These are phyloP conservation scores for Castanea sativa DNA, from an alignment of 306 rosid genomes.

Conservation along the genomic window DNA sequence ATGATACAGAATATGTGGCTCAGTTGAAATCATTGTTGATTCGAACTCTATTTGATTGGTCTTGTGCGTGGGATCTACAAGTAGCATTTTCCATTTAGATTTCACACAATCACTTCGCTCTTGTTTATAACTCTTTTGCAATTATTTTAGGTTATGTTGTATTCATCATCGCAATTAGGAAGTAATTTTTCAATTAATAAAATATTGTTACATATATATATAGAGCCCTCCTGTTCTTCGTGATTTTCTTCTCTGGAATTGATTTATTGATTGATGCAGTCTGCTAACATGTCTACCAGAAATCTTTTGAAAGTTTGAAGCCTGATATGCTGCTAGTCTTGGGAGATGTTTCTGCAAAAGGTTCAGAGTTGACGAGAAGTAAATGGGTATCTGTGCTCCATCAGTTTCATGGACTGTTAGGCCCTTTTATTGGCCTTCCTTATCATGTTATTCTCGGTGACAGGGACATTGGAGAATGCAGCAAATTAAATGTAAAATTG, in stretches of 20 bases:
- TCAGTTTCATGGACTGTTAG: slow-evolving; percentile 44
- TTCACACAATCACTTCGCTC: too few species aligned
- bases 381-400: slow-evolving; percentile 48
- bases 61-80: too few species aligned
- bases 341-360: slow-evolving; percentile 72
- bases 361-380: slow-evolving; percentile 42
- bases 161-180: too few species aligned
- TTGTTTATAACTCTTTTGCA: too few species aligned
- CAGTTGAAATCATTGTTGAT: too few species aligned
- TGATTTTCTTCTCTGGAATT: neutral
- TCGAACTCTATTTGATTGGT: too few species aligned
- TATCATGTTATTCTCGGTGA: slow-evolving; percentile 68
- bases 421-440: slow-evolving; percentile 57
- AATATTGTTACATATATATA: too few species aligned
- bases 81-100: too few species aligned
- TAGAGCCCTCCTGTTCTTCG: neutral
- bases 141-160: too few species aligned
- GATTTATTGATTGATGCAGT: neutral
- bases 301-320: slow-evolving; percentile 49
- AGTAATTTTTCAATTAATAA: too few species aligned
- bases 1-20: too few species aligned
- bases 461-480: slow-evolving; percentile 57
- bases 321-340: slow-evolving; percentile 68
- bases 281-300: slow-evolving; percentile 41
- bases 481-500: slow-evolving; percentile 26